Conservation (phyloP, 495 filamentous ascomycete genomes). For the Penicillium taxi region DNA sequence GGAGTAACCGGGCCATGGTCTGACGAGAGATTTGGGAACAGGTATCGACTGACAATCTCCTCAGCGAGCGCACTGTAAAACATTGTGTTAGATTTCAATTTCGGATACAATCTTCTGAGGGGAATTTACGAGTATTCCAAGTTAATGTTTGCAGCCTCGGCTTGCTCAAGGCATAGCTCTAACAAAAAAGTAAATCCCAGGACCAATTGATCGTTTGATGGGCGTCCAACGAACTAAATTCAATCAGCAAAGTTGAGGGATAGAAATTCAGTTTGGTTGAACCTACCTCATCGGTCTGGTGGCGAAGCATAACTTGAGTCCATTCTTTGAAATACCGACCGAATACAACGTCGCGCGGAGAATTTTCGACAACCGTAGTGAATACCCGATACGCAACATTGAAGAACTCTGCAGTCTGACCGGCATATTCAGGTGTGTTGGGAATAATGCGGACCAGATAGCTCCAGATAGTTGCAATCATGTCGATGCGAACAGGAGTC, state of each 20-base stretch:
- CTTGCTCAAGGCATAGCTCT: conserved; percentile 41
- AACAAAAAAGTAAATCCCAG: conserved; percentile 42
- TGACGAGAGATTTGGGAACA: conserved; percentile 56
- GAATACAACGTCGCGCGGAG: conserved; percentile 44
- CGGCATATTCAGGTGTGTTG: conserved; percentile 31
- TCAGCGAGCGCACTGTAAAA: conserved; percentile 42
- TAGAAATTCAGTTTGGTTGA: conserved; percentile 16
- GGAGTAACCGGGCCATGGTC: conserved; percentile 10
- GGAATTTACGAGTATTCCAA: conserved; percentile 39
- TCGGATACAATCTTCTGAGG: neutral
- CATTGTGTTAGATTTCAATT: neutral
- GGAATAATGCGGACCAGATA: conserved; percentile 44
- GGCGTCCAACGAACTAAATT: conserved; percentile 42
- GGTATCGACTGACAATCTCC: conserved; percentile 55
- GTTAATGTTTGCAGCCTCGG: conserved; percentile 33
- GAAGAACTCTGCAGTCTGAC: conserved; percentile 51
- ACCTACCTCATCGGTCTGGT: conserved; percentile 48
- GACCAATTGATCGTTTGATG: conserved; percentile 41
- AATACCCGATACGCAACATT: conserved; percentile 46
- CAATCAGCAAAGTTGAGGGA: conserved; percentile 1
- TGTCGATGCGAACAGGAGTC: conserved; percentile 27
- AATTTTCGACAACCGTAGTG: conserved; percentile 43
- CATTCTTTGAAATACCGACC: conserved; percentile 44
- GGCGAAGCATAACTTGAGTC: conserved; percentile 46
- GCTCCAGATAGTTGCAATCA: conserved; percentile 44